Evolutionary conservation across 208 protist species (phyloP), one percentile per base, ranked within the genome.

Genomic region (Crithidia sp.): DNA sequence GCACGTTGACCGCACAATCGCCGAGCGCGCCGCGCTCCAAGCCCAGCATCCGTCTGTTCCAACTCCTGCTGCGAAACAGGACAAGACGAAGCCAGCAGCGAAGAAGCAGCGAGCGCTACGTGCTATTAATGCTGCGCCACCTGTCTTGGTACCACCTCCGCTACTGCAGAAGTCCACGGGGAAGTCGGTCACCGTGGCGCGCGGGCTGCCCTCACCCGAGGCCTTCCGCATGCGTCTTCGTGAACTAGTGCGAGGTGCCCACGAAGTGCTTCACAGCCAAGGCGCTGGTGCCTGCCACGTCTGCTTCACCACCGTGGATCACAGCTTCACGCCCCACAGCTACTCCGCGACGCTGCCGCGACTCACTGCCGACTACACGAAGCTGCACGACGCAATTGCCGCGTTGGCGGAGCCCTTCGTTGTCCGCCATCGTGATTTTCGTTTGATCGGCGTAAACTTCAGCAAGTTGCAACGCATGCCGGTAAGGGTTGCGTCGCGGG

Each of bases 361-460:
- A 17, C 36, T 68, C 0, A 92, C 82, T 2, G 69, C 72, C 61
- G 67, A 72, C 63, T 79, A 78, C 14, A 50, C 43, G 6, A 7
- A 13, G 13, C 58, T 93, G 2, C 49, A 70, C 16, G 47, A 43
- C 5, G 84, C 52, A 12, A 44, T 82, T 2, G 41, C 36, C 0
- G 7, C 50, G 52, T 12, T 93, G 4, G 67, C 83, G 1, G 41
- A 76, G 44, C 74, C 77, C 0, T 73, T 74, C 36, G 45, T 79
- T 3, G 2, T 19, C 10, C 60, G 62, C 14, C 75, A 83, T 45
- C 59, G 59, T 10, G 58, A 81, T 14, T 74, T 85, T 71, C 86
- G 86, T 16, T 62, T 91, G 12, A 59, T 85, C 17, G 86, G 86
- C 10, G 73, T 91, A 0, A 75, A 63, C 43, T 76, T 88, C 19